Evolutionary conservation across 768 basidiomycete species (phyloP).

Genomic region (Lactarius hatsudake): DNA sequence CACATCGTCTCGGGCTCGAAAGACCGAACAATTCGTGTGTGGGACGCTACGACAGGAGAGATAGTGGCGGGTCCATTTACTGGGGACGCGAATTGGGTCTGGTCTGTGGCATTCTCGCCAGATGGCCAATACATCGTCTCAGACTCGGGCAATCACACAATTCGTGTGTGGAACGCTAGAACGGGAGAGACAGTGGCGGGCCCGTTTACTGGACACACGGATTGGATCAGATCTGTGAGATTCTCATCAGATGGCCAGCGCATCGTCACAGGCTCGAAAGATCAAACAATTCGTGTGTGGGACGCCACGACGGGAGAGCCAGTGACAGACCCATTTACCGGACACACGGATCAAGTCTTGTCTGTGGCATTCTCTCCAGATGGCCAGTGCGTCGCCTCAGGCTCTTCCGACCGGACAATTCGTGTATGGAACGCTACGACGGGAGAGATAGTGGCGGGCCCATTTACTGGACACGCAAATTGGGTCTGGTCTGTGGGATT

Average conservation of each 20-base stretch:
- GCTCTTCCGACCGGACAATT: neutral
- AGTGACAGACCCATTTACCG: neutral
- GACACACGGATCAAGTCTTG: neutral
- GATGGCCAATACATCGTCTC: neutral
- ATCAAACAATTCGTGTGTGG: neutral
- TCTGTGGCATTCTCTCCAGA: neutral
- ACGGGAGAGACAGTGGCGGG: neutral
- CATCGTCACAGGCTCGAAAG: neutral
- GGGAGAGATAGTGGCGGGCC: neutral
- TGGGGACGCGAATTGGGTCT: neutral
- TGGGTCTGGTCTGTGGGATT: neutral
- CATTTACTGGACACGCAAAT: neutral
- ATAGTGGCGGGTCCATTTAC: neutral
- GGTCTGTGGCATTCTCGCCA: neutral
- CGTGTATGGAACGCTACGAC: neutral
- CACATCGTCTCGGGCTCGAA: neutral
- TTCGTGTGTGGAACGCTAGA: neutral
- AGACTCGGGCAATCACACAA: neutral
- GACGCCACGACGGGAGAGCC: neutral
- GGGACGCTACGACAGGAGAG: neutral
- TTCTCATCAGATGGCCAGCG: neutral
- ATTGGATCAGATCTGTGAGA: neutral
- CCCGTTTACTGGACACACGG: neutral
- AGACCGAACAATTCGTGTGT: neutral
- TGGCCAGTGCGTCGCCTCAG: neutral